phyloP scores from a whole-genome alignment of 768 basidiomycete genomes.

The Coprinellus micaceus region DNA sequence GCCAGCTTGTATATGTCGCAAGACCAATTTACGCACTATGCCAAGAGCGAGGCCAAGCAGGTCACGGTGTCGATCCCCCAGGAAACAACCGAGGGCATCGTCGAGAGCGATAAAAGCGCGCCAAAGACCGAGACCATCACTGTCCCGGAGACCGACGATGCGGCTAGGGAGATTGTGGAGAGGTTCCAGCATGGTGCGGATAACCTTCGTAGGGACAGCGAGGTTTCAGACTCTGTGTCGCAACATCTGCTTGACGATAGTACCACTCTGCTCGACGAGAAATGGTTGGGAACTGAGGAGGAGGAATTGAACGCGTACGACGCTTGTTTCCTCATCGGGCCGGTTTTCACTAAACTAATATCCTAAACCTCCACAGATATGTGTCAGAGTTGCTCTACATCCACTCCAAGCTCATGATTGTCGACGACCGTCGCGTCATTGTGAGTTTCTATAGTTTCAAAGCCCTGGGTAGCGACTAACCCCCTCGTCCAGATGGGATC shows the following conservation, averaged over 20 bases:
- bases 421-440: slow-evolving; percentile 87
- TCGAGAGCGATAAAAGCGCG: slow-evolving; percentile 48
- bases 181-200: slow-evolving; percentile 68
- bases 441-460: slow-evolving; percentile 39
- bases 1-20: slow-evolving; percentile 70
- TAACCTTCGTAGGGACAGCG: slow-evolving; percentile 51
- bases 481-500: slow-evolving; percentile 68
- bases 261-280: slow-evolving; percentile 65
- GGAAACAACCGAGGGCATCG: slow-evolving; percentile 45
- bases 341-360: neutral
- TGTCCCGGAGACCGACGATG: slow-evolving; percentile 63
- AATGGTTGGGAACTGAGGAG: slow-evolving; percentile 79
- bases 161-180: slow-evolving; percentile 64
- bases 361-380: slow-evolving; percentile 44
- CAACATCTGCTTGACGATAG: slow-evolving; percentile 73
- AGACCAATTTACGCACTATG: slow-evolving; percentile 28
- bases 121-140: slow-evolving; percentile 56
- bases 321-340: slow-evolving; percentile 20
- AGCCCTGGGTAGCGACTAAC: neutral
- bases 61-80: slow-evolving; percentile 58
- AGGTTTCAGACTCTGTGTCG: slow-evolving; percentile 71
- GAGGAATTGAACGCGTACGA: slow-evolving; percentile 78
- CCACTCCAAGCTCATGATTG: slow-evolving; percentile 90
- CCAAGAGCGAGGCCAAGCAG: slow-evolving; percentile 35
- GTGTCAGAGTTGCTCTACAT: slow-evolving; percentile 81